Percentiles rank a stretch among this genome's conserved stretches.
These are phyloP conservation scores for Coemansia sp. DNA, from an alignment of 192 early-diverging fungal genomes.

Conservation along the genomic window DNA sequence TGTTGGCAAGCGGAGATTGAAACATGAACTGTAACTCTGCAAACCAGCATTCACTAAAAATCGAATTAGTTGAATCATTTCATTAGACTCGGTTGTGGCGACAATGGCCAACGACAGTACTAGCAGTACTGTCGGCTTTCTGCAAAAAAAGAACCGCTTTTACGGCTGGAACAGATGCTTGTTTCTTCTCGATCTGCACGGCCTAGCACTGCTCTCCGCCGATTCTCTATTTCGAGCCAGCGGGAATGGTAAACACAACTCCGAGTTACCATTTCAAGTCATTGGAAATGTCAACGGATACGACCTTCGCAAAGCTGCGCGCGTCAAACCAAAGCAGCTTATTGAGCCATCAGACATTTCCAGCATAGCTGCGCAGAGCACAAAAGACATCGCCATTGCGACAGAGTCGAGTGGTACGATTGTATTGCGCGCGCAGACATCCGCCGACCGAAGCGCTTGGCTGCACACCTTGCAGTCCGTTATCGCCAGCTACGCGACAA, in stretches of 20 bases:
- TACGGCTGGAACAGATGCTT: slow-evolving; percentile 44
- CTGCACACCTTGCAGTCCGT: not conserved
- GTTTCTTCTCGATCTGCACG: slow-evolving; percentile 25
- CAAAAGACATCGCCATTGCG: slow-evolving; percentile 29
- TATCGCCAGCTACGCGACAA: not conserved
- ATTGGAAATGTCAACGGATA: slow-evolving; percentile 30
- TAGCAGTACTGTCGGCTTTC: slow-evolving; percentile 17
- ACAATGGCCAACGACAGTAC: not conserved
- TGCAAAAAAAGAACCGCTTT: slow-evolving; percentile 48
- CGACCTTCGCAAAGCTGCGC: not conserved
- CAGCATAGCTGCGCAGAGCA: slow-evolving; percentile 16
- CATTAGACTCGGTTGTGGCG: not conserved
- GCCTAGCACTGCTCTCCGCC: slow-evolving; percentile 19
- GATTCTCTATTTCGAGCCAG: slow-evolving; percentile 9
- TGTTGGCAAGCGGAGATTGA: not conserved
- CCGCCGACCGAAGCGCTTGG: slow-evolving; percentile 16
- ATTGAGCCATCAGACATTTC: slow-evolving; percentile 15
- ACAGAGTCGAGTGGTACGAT: slow-evolving; percentile 10
- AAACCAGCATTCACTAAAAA: not conserved
- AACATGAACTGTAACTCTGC: not conserved
- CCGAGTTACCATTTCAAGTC: not conserved
- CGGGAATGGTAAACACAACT: not conserved
- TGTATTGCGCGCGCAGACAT: slow-evolving; percentile 31
- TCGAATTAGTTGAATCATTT: not conserved
- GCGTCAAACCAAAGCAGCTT: slow-evolving; percentile 23